A percentile compares a stretch with the other conserved stretches of the same genome.
phyloP scores from a whole-genome alignment of 805 yeast genomes.

The Citeromyces matritensis region DNA sequence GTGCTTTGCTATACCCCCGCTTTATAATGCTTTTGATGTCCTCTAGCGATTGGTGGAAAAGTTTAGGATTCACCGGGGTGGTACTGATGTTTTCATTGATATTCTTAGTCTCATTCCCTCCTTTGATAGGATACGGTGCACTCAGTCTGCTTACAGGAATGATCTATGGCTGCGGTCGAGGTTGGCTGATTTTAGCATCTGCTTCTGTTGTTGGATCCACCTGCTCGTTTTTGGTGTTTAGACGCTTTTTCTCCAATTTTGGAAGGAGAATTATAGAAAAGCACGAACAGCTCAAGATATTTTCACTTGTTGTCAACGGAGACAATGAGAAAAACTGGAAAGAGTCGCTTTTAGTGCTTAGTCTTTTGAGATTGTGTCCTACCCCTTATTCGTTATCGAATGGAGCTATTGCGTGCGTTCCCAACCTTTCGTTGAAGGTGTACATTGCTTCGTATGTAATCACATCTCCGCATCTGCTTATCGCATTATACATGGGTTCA shows the following conservation, averaged over 20 bases:
- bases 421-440: conserved; percentile 46
- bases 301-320: conserved; percentile 61
- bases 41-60: conserved; percentile 20
- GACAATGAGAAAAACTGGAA: conserved; percentile 14
- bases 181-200: conserved; percentile 63
- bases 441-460: conserved; percentile 59
- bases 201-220: conserved; percentile 66
- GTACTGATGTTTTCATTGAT: conserved; percentile 34
- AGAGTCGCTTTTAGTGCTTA: conserved; percentile 49
- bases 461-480: conserved; percentile 71
- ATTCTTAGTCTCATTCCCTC: conserved; percentile 75
- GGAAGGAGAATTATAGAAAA: conserved; percentile 46
- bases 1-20: too few relatives aligned
- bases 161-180: conserved; percentile 61
- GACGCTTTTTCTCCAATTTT: conserved; percentile 36
- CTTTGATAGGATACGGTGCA: conserved; percentile 70
- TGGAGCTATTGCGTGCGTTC: conserved; percentile 85
- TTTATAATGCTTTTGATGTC: conserved; percentile 5
- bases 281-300: conserved; percentile 56
- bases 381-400: conserved; percentile 86
- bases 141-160: conserved; percentile 59
- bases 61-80: conserved; percentile 31
- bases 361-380: conserved; percentile 75
- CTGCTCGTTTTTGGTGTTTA: conserved; percentile 54
- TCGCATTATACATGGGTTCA: conserved; percentile 67